Evolutionary conservation across 371 early-diverging fungal species (phyloP).

Genomic region (Rhizopus stolonifer): DNA sequence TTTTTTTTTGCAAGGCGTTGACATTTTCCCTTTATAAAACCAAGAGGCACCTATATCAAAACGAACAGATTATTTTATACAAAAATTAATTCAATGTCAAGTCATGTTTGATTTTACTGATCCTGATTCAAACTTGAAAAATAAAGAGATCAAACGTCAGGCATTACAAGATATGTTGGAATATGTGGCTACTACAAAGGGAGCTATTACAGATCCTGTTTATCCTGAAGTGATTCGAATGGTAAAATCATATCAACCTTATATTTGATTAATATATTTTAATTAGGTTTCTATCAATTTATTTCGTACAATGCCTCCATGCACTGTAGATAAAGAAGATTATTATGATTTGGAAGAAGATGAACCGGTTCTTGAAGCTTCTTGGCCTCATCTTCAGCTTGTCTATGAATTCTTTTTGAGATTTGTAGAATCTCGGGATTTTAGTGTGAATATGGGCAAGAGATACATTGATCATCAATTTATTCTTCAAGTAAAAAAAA

Average conservation of each 20-base stretch:
- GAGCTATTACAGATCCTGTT: constrained; percentile 78
- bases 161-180: constrained; percentile 89
- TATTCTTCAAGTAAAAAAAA: constrained; percentile 19
- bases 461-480: constrained; percentile 26
- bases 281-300: constrained; percentile 85
- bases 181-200: constrained; percentile 82
- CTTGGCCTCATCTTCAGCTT: constrained; percentile 97
- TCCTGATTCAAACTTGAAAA: constrained; percentile 78
- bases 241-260: constrained; percentile 55
- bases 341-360: constrained; percentile 98
- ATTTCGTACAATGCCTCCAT: constrained; percentile 94
- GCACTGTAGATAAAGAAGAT: constrained; percentile 87
- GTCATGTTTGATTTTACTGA: constrained; percentile 94
- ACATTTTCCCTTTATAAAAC: too few species aligned
- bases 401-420: constrained; percentile 97
- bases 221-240: constrained; percentile 90
- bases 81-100: constrained; percentile 87
- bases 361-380: constrained; percentile 92
- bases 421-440: constrained; percentile 95
- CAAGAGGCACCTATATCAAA: constrained; percentile 67
- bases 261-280: background rate
- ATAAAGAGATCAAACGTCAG: constrained; percentile 93
- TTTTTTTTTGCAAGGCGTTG: too few species aligned
- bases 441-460: constrained; percentile 87
- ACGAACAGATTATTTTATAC: constrained; percentile 77